phyloP scores from a whole-genome alignment of 192 early-diverging fungal genomes.

The Backusella tarrabulga region DNA sequence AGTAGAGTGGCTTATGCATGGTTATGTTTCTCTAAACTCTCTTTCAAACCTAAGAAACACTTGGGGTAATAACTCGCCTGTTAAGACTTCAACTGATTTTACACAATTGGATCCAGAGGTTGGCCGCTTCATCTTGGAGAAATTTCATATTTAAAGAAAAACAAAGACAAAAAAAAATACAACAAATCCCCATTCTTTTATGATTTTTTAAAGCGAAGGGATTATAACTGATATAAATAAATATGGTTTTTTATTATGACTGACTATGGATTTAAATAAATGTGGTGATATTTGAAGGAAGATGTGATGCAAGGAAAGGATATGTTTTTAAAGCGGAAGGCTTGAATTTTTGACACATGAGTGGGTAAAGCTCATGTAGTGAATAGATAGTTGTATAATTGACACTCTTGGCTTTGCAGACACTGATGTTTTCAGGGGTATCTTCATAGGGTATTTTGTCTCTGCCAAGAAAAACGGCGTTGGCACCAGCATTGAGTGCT shows the following conservation, averaged over 20 bases:
- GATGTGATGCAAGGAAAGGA: not conserved
- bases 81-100: not conserved
- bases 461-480: not conserved
- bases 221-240: not conserved
- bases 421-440: not conserved
- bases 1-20: not conserved
- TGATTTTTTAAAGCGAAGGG: not conserved
- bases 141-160: not conserved
- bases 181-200: not conserved
- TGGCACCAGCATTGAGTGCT: not conserved
- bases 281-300: not conserved
- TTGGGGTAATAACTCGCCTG: not conserved
- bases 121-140: not conserved
- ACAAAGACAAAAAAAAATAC: not conserved
- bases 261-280: not conserved
- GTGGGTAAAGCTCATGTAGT: not conserved
- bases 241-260: not conserved
- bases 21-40: not conserved
- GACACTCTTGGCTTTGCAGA: conserved; percentile 9
- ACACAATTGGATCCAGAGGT: not conserved
- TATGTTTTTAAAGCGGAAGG: not conserved
- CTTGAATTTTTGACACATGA: not conserved
- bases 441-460: conserved; percentile 5
- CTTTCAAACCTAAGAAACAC: not conserved
- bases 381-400: not conserved